phyloP scores from a whole-genome alignment of 495 filamentous ascomycete genomes.

The Aspergillus diversus region DNA sequence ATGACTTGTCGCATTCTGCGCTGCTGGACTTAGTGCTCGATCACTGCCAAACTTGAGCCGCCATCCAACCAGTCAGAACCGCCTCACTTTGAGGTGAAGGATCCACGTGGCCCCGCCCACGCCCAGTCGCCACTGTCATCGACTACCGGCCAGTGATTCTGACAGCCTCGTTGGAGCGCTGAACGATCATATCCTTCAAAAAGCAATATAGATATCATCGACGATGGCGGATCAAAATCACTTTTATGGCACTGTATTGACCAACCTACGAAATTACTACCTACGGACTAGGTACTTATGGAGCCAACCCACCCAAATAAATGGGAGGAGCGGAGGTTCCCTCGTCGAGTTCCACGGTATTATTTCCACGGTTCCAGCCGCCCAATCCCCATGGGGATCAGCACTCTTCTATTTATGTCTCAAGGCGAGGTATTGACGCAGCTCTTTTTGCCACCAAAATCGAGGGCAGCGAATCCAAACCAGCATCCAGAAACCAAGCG shows the following conservation, averaged over 20 bases:
- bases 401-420: background rate
- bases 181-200: background rate
- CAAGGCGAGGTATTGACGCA: no score
- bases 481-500: background rate
- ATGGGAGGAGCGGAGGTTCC: background rate
- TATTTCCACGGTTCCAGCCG: conserved; percentile 40
- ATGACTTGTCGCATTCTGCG: conserved; percentile 1
- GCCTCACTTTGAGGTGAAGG: conserved; percentile 42
- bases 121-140: background rate
- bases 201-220: no score
- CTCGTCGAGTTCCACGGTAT: conserved; percentile 30
- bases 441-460: conserved; percentile 3
- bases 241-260: background rate
- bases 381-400: conserved; percentile 27
- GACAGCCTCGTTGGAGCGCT: background rate
- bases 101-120: conserved; percentile 49
- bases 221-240: background rate
- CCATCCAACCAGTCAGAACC: conserved; percentile 9
- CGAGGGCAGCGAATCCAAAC: conserved; percentile 1
- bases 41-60: background rate
- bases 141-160: background rate
- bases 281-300: background rate
- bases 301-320: conserved; percentile 2
- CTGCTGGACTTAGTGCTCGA: background rate
- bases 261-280: no score